Percentiles rank a stretch among this genome's conserved stretches.
These are phyloP conservation scores for Cyclotella baltica DNA, from an alignment of 108 stramenopile genomes.

Conservation along the genomic window DNA sequence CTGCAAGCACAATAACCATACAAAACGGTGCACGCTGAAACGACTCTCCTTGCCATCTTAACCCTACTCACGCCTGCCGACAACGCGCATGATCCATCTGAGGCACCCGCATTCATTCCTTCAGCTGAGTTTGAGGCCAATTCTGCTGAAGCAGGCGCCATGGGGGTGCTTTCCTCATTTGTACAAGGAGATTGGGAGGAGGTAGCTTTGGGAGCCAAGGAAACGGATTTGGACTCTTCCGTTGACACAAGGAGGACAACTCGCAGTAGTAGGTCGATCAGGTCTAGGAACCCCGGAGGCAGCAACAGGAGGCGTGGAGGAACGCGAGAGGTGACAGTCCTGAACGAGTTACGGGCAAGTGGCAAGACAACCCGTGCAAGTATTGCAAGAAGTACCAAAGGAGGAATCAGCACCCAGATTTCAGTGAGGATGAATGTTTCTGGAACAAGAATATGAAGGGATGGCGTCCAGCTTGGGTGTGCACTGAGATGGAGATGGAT, in stretches of 20 bases:
- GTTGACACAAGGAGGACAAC: too few relatives aligned
- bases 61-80: not conserved
- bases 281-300: not conserved
- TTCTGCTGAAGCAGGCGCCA: not conserved
- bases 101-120: constrained; percentile 6
- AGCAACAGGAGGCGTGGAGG: not conserved
- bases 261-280: too few relatives aligned
- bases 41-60: constrained; percentile 2
- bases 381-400: constrained; percentile 21
- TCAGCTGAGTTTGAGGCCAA: not conserved
- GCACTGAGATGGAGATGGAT: constrained; percentile 1
- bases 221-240: too few relatives aligned
- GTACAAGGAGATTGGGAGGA: too few relatives aligned
- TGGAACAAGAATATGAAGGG: constrained; percentile 10
- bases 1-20: not conserved
- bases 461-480: constrained; percentile 1
- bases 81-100: not conserved
- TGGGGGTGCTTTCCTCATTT: not conserved
- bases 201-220: too few relatives aligned
- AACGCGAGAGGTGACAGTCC: not conserved
- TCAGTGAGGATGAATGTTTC: not conserved
- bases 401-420: constrained; percentile 7
- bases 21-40: not conserved
- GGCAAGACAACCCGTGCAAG: constrained; percentile 17
- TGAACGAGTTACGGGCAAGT: not conserved